Conservation (phyloP, 2,329 filamentous ascomycete genomes). For the Coniochaeta sp. region DNA sequence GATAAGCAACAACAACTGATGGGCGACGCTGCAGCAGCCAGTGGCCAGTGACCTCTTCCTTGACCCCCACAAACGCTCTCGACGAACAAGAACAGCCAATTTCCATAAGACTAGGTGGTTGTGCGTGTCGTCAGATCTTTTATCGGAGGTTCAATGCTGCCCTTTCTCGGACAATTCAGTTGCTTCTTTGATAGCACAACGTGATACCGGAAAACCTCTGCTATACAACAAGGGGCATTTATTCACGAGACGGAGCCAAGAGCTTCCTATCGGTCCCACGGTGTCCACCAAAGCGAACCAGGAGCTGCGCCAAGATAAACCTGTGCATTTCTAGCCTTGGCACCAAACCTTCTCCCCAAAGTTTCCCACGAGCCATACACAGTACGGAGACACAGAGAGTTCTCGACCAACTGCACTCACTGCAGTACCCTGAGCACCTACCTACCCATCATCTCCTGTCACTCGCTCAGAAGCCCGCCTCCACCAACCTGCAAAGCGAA, state of each 20-base stretch:
- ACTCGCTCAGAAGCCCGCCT: not conserved
- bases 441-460: not conserved
- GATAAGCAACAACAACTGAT: not conserved
- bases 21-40: not conserved
- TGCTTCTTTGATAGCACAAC: not conserved
- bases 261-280: not conserved
- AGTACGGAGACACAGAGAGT: not conserved
- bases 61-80: not conserved
- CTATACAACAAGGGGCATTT: not conserved
- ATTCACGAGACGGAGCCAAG: not conserved
- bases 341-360: not conserved
- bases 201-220: not conserved
- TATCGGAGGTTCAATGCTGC: not conserved
- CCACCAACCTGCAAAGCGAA: not conserved
- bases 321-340: not conserved
- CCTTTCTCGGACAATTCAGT: not conserved
- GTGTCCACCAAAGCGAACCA: not conserved
- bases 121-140: not conserved
- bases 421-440: not conserved
- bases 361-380: not conserved
- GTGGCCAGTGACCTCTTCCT: not conserved
- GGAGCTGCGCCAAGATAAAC: not conserved
- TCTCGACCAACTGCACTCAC: constrained; percentile 1
- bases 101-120: not conserved
- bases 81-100: not conserved